Conservation (phyloP, 2,329 filamentous ascomycete species). For the Calycina herbarum region DNA sequence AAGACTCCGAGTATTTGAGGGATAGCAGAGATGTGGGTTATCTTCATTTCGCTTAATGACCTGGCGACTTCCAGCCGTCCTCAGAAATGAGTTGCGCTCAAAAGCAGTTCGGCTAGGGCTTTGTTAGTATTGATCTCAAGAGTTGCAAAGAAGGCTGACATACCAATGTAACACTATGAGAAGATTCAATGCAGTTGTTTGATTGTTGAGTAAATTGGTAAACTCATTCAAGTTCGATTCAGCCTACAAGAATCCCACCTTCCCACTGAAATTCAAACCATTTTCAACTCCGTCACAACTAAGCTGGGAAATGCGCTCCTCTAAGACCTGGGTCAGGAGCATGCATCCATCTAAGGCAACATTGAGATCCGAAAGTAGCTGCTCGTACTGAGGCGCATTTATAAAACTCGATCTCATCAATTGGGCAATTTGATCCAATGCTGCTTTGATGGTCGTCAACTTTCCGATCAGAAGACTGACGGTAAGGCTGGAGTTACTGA, state of each 20-base stretch:
- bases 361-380: conserved; percentile 11
- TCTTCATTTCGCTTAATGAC: conserved; percentile 9
- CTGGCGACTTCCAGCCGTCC: conserved; percentile 9
- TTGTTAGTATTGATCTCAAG: not conserved
- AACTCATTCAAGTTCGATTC: conserved; percentile 13
- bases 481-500: conserved; percentile 11
- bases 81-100: conserved; percentile 12
- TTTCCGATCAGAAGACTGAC: conserved; percentile 15
- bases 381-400: conserved; percentile 7
- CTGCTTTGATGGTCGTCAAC: conserved; percentile 15
- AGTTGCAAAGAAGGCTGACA: not conserved
- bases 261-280: conserved; percentile 7
- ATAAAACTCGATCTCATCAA: not conserved
- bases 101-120: conserved; percentile 9
- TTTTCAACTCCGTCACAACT: conserved; percentile 1
- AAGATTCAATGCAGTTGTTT: conserved; percentile 16
- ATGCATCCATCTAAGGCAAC: conserved; percentile 12
- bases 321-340: conserved; percentile 11
- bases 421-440: conserved; percentile 11
- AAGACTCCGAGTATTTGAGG: conserved; percentile 1
- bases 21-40: conserved; percentile 9
- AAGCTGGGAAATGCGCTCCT: conserved; percentile 11
- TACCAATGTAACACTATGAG: conserved; percentile 14
- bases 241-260: conserved; percentile 12
- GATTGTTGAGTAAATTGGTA: conserved; percentile 13